phyloP scores from a whole-genome alignment of 768 basidiomycete species.

The Panus rudis region DNA sequence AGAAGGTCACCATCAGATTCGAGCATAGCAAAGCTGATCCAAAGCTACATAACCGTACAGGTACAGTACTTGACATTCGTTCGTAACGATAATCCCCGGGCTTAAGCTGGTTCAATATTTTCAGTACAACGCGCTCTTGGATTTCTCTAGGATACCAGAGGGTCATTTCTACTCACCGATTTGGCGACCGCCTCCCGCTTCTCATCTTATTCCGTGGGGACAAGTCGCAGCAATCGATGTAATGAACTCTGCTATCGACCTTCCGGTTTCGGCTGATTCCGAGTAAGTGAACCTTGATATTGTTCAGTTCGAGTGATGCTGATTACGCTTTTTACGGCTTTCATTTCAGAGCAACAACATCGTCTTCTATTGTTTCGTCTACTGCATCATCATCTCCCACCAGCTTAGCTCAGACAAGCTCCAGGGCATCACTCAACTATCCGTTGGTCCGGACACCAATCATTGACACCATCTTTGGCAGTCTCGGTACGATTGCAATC shows the following conservation, averaged over 20 bases:
- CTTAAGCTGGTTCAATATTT: not conserved
- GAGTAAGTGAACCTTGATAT: too few relatives aligned
- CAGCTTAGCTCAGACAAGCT: too few relatives aligned
- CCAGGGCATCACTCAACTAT: too few relatives aligned
- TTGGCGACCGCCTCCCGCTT: not conserved
- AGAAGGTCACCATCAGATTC: not conserved
- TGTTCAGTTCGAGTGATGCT: too few relatives aligned
- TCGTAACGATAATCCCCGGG: not conserved
- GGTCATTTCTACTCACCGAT: not conserved
- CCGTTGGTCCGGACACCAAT: too few relatives aligned
- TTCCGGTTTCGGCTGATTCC: too few relatives aligned
- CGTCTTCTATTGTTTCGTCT: too few relatives aligned
- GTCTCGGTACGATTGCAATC: too few relatives aligned
- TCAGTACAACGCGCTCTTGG: slow-evolving; percentile 1
- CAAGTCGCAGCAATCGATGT: slow-evolving; percentile 2
- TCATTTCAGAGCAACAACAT: too few relatives aligned
- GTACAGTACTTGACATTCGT: not conserved
- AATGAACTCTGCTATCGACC: not conserved
- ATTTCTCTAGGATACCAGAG: not conserved
- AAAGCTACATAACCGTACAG: not conserved
- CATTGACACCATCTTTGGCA: too few relatives aligned
- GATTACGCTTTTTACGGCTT: too few relatives aligned
- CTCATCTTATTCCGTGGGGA: not conserved
- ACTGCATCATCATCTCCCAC: too few relatives aligned
- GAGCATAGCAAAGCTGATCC: not conserved